phyloP scores from a whole-genome alignment of 768 basidiomycete genomes.

The Lentinula guzmanii region DNA sequence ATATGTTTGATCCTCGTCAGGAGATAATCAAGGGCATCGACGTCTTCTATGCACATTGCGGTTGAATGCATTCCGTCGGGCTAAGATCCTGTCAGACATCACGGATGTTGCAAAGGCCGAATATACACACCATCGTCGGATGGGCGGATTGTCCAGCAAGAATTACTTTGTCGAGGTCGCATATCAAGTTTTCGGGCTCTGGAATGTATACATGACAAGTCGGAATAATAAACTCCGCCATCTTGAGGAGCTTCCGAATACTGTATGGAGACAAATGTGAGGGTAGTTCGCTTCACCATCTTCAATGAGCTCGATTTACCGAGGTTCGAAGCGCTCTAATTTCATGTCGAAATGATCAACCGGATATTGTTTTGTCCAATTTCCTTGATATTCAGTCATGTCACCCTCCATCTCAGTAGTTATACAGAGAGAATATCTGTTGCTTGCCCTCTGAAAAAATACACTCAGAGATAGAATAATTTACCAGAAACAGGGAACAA shows the following conservation, averaged over 20 bases:
- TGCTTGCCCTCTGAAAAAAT: slow-evolving; percentile 17
- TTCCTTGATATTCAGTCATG: slow-evolving; percentile 17
- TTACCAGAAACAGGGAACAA: background rate
- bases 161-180: slow-evolving; percentile 38
- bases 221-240: slow-evolving; percentile 22
- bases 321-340: slow-evolving; percentile 26
- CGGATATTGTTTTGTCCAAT: slow-evolving; percentile 24
- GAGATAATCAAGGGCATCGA: slow-evolving; percentile 51
- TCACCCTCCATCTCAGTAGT: slow-evolving; percentile 17
- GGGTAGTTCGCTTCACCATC: background rate
- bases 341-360: slow-evolving; percentile 29
- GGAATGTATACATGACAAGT: slow-evolving; percentile 23
- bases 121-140: slow-evolving; percentile 38
- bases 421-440: slow-evolving; percentile 21
- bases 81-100: slow-evolving; percentile 21
- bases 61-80: slow-evolving; percentile 49
- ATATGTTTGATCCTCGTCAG: slow-evolving; percentile 44
- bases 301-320: slow-evolving; percentile 16
- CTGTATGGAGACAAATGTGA: slow-evolving; percentile 13
- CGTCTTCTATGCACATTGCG: slow-evolving; percentile 55
- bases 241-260: slow-evolving; percentile 25
- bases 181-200: slow-evolving; percentile 41
- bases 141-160: slow-evolving; percentile 61
- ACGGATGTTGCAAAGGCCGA: background rate
- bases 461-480: background rate